phyloP scores from a whole-genome alignment of 1,284 basidiomycete genomes.

The Apiotrichum brassicae region DNA sequence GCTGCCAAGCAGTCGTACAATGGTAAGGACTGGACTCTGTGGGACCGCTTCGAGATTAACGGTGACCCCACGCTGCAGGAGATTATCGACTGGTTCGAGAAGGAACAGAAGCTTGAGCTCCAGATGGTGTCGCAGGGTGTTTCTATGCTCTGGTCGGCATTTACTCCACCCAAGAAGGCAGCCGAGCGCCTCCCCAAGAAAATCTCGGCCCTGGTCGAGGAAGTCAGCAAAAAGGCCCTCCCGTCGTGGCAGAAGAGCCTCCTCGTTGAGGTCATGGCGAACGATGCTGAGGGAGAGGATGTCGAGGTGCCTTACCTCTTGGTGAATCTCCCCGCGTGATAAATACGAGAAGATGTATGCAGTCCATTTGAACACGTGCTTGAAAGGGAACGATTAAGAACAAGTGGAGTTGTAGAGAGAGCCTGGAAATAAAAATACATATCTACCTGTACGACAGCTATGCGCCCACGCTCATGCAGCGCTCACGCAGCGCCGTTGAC shows the following conservation, averaged over 20 bases:
- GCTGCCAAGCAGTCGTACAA: constrained; percentile 84
- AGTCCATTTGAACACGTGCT: background rate
- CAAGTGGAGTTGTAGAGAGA: too few relatives aligned
- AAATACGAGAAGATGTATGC: background rate
- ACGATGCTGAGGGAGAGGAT: constrained; percentile 75
- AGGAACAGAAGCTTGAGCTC: constrained; percentile 78
- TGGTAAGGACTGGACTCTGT: constrained; percentile 88
- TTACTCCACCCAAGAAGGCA: constrained; percentile 85
- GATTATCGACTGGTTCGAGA: constrained; percentile 77
- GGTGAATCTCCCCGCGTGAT: background rate
- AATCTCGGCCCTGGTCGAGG: constrained; percentile 85
- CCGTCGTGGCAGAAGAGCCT: constrained; percentile 72
- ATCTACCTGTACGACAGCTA: background rate
- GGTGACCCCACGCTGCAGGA: constrained; percentile 84
- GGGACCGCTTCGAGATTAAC: constrained; percentile 94
- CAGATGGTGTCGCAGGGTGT: constrained; percentile 96
- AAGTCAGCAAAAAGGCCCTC: constrained; percentile 87
- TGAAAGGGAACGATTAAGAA: too few relatives aligned
- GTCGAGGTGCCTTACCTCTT: constrained; percentile 41
- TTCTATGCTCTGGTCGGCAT: constrained; percentile 95
- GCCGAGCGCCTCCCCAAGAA: constrained; percentile 81
- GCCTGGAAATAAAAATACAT: too few relatives aligned
- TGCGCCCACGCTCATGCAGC: background rate
- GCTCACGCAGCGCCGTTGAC: background rate
- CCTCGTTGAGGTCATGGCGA: constrained; percentile 89